phyloP scores from a whole-genome alignment of 1,284 basidiomycete genomes.

The Rhodotorula glutinis region DNA sequence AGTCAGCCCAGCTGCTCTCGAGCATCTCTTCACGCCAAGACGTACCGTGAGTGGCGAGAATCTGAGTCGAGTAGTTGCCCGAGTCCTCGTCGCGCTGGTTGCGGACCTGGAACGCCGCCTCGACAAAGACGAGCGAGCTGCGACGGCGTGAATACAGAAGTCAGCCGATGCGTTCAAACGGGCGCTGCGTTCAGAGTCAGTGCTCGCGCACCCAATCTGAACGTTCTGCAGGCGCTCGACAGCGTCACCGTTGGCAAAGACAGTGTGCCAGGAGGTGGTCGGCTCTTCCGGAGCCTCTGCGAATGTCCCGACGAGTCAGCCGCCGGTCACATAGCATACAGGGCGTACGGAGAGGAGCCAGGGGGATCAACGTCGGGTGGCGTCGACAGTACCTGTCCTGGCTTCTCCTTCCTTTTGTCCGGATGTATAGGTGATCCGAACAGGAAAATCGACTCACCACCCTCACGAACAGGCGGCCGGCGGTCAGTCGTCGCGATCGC shows the following conservation, averaged over 20 bases:
- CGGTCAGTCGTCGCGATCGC: slow-evolving; percentile 42
- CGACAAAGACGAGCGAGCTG: slow-evolving; percentile 42
- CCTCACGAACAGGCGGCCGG: slow-evolving; percentile 32
- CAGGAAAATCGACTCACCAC: slow-evolving; percentile 46
- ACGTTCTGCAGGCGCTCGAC: slow-evolving; percentile 64
- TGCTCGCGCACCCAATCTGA: slow-evolving; percentile 56
- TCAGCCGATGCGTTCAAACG: not conserved
- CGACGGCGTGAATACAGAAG: not conserved
- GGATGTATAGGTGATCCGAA: slow-evolving; percentile 38
- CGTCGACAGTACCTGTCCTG: too few species aligned
- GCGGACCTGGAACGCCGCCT: slow-evolving; percentile 38
- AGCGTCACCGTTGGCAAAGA: slow-evolving; percentile 63
- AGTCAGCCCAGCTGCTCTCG: too few species aligned
- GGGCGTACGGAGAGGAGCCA: too few species aligned
- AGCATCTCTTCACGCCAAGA: too few species aligned
- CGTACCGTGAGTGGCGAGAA: slow-evolving; percentile 33
- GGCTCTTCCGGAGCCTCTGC: slow-evolving; percentile 47
- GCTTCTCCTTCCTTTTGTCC: too few species aligned
- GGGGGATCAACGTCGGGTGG: too few species aligned
- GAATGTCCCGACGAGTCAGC: not conserved
- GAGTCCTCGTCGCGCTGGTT: slow-evolving; percentile 33
- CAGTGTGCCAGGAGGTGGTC: slow-evolving; percentile 66
- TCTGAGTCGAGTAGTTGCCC: slow-evolving; percentile 27
- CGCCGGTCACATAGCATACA: too few species aligned
- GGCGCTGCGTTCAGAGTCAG: not conserved